Evolutionary conservation across 805 yeast genomes (phyloP).

Genomic region (Saccharomycopsis fodiens): DNA sequence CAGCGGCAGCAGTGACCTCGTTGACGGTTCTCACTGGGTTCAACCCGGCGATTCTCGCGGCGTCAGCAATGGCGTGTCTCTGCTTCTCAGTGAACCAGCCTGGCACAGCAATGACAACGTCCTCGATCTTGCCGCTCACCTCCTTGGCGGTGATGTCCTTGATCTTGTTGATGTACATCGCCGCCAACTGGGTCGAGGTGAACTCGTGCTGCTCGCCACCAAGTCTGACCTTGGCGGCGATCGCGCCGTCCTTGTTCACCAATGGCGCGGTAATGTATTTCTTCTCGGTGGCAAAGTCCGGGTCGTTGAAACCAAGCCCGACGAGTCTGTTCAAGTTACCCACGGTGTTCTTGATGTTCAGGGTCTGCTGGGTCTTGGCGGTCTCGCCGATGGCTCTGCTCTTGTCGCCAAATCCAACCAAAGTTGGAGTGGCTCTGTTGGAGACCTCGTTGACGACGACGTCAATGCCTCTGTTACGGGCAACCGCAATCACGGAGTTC

Average conservation of each 20-base stretch:
- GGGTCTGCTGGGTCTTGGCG: slow-evolving; percentile 93
- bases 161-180: slow-evolving; percentile 90
- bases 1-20: slow-evolving; percentile 98
- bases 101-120: slow-evolving; percentile 92
- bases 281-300: slow-evolving; percentile 70
- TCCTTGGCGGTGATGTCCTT: slow-evolving; percentile 74
- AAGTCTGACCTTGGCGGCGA: slow-evolving; percentile 82
- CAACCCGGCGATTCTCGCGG: slow-evolving; percentile 91
- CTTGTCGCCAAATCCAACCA: slow-evolving; percentile 87
- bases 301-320: slow-evolving; percentile 68
- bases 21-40: slow-evolving; percentile 98
- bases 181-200: slow-evolving; percentile 84
- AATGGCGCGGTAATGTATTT: slow-evolving; percentile 67
- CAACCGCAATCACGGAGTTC: slow-evolving; percentile 91
- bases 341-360: slow-evolving; percentile 94
- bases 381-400: slow-evolving; percentile 91
- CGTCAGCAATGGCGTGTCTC: slow-evolving; percentile 93
- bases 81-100: slow-evolving; percentile 95
- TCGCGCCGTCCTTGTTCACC: slow-evolving; percentile 59
- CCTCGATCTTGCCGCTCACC: slow-evolving; percentile 73
- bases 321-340: slow-evolving; percentile 89
- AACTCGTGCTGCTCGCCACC: slow-evolving; percentile 72
- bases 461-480: slow-evolving; percentile 97
- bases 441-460: slow-evolving; percentile 97
- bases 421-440: slow-evolving; percentile 89